These are phyloP conservation scores for Amanita jacksonii DNA, from an alignment of 768 basidiomycete genomes.

Conservation along the genomic window DNA sequence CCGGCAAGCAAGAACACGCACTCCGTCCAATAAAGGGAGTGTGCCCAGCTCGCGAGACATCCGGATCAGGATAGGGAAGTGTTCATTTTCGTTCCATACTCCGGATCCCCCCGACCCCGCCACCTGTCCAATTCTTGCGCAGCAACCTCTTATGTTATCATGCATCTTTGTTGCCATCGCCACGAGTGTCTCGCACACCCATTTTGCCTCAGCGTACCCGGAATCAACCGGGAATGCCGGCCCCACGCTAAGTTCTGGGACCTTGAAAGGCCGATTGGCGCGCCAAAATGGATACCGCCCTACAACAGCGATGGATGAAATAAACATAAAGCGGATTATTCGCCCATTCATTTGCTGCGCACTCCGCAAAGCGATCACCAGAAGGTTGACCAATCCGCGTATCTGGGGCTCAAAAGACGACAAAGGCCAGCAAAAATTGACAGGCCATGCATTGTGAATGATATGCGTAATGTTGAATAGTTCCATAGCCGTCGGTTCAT, in stretches of 20 bases:
- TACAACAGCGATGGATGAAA: constrained; percentile 26
- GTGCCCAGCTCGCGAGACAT: constrained; percentile 19
- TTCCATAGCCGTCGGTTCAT: constrained; percentile 19
- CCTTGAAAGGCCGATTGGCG: constrained; percentile 18
- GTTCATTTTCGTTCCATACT: constrained; percentile 28
- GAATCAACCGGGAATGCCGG: constrained; percentile 18
- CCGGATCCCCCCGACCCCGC: constrained; percentile 27
- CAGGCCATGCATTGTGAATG: constrained; percentile 32
- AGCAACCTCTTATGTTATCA: constrained; percentile 18
- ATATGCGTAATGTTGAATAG: constrained; percentile 21
- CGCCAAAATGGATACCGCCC: constrained; percentile 22
- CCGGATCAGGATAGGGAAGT: constrained; percentile 26
- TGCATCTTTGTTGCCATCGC: constrained; percentile 20
- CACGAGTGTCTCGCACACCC: constrained; percentile 27
- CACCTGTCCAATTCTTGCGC: constrained; percentile 27
- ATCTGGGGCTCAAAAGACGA: constrained; percentile 35
- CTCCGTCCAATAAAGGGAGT: constrained; percentile 22
- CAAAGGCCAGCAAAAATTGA: constrained; percentile 32
- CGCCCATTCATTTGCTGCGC: constrained; percentile 13
- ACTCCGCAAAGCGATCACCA: constrained; percentile 18
- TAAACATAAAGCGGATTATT: constrained; percentile 25
- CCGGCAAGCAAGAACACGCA: constrained; percentile 11
- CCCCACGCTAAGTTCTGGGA: constrained; percentile 23
- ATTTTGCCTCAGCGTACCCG: constrained; percentile 28
- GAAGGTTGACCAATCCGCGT: constrained; percentile 23